phyloP scores from a whole-genome alignment of 1,284 basidiomycete species.

The Salmacisia buchloeana region DNA sequence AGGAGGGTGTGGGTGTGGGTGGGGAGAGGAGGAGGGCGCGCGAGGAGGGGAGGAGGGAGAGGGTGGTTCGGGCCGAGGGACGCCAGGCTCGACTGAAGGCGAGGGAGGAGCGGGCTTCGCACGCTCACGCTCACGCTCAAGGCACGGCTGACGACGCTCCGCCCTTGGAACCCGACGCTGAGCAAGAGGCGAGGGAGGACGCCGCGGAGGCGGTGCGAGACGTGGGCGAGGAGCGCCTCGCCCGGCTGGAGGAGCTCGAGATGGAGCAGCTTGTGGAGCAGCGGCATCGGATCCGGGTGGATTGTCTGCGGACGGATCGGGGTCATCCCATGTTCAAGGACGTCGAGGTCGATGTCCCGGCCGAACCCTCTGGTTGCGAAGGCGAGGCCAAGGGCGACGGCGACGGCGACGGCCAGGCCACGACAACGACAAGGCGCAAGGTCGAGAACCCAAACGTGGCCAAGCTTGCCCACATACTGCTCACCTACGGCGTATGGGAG shows the following conservation, averaged over 20 bases:
- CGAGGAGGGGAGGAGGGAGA: background rate
- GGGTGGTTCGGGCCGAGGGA: background rate
- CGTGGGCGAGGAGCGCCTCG: conserved; percentile 20
- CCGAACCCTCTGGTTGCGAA: background rate
- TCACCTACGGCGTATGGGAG: conserved; percentile 65
- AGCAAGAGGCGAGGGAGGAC: conserved; percentile 53
- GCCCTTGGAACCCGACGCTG: conserved; percentile 73
- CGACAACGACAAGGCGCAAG: conserved; percentile 62
- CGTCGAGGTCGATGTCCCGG: conserved; percentile 1
- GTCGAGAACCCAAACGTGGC: conserved; percentile 80
- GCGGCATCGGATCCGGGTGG: conserved; percentile 84
- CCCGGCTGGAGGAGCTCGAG: background rate
- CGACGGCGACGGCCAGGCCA: background rate
- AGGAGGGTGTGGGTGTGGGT: background rate
- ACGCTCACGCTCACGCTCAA: background rate
- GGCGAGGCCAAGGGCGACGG: background rate
- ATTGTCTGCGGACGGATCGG: conserved; percentile 93
- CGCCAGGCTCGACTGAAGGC: too few species aligned
- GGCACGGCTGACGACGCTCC: conserved; percentile 54
- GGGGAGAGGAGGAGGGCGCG: background rate
- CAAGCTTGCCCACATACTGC: conserved; percentile 68
- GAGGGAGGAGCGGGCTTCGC: background rate
- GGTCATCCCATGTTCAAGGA: conserved; percentile 74
- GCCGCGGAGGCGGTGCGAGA: conserved; percentile 46
- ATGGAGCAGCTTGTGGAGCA: conserved; percentile 54